phyloP scores from a whole-genome alignment of 1,284 basidiomycete species.

The Apiotrichum mycotoxinovorans region DNA sequence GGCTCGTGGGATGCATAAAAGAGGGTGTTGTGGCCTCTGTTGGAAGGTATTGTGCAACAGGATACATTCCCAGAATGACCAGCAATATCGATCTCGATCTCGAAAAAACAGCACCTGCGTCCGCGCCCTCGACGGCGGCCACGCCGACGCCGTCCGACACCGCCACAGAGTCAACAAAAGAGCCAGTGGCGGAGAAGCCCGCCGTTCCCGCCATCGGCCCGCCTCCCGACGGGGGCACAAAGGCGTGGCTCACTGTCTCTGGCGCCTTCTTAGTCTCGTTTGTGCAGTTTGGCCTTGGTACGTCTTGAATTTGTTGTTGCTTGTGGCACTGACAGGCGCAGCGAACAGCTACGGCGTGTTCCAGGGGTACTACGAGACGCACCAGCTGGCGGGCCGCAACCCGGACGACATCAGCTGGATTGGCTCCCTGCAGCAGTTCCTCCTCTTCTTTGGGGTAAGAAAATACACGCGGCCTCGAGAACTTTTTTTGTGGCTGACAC shows the following conservation, averaged over 20 bases:
- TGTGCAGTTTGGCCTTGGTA: conserved; percentile 16
- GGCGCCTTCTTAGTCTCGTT: conserved; percentile 10
- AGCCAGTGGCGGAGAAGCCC: too few species aligned
- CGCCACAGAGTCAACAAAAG: too few species aligned
- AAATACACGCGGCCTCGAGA: conserved; percentile 10
- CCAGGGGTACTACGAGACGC: conserved; percentile 29
- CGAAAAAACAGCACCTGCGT: too few species aligned
- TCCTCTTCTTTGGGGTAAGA: conserved; percentile 44
- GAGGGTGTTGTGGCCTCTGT: too few species aligned
- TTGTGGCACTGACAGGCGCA: not conserved
- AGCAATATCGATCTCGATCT: too few species aligned
- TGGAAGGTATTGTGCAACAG: too few species aligned
- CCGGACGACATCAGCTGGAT: conserved; percentile 59
- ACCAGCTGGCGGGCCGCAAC: conserved; percentile 17
- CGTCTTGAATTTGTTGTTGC: not conserved
- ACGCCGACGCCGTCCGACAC: too few species aligned
- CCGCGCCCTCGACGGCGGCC: too few species aligned
- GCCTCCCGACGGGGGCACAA: conserved; percentile 8
- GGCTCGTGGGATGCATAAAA: too few species aligned
- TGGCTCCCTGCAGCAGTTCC: conserved; percentile 62
- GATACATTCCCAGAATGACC: too few species aligned
- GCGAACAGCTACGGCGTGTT: conserved; percentile 32
- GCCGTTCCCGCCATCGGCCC: too few species aligned
- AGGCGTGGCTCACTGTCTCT: conserved; percentile 12
- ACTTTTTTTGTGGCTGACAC: too few species aligned